These are phyloP conservation scores for Cryoendolithus antarcticus DNA, from an alignment of 2,329 filamentous ascomycete species.

Conservation along the genomic window DNA sequence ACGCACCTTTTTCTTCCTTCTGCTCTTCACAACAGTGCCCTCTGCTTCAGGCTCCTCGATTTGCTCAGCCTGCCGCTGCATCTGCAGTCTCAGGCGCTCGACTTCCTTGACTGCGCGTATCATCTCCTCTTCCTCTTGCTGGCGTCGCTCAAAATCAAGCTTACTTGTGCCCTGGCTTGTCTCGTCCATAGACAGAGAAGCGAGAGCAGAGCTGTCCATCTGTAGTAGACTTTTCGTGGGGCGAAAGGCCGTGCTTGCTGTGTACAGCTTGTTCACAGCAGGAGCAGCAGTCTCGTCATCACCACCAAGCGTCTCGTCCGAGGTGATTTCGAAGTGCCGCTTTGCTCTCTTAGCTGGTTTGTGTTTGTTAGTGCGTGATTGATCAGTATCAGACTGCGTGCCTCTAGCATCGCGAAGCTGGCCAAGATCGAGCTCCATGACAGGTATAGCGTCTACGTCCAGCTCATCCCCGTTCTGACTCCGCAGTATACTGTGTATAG, in stretches of 20 bases:
- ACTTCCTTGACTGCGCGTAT: slow-evolving; percentile 77
- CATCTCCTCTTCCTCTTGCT: slow-evolving; percentile 80
- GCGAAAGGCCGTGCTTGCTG: slow-evolving; percentile 7
- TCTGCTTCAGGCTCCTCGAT: slow-evolving; percentile 43
- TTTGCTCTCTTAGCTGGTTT: slow-evolving; percentile 16
- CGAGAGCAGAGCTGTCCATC: slow-evolving; percentile 76
- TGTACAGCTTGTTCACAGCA: slow-evolving; percentile 1
- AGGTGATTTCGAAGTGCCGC: slow-evolving; percentile 33
- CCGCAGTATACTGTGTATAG: slow-evolving; percentile 60
- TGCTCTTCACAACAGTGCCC: slow-evolving; percentile 49
- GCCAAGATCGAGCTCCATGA: slow-evolving; percentile 79
- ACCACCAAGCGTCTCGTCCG: slow-evolving; percentile 35
- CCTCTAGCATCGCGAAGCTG: slow-evolving; percentile 8
- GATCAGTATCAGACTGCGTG: slow-evolving; percentile 5
- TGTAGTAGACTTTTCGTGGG: slow-evolving; percentile 54
- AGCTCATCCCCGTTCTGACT: slow-evolving; percentile 62
- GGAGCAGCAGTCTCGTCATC: slow-evolving; percentile 12
- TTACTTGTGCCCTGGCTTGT: slow-evolving; percentile 19
- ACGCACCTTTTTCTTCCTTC: slow-evolving; percentile 38
- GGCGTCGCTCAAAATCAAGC: slow-evolving; percentile 52
- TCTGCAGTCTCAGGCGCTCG: slow-evolving; percentile 72
- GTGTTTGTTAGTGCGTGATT: slow-evolving; percentile 3
- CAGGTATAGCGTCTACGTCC: slow-evolving; percentile 89
- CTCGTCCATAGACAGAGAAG: slow-evolving; percentile 56
- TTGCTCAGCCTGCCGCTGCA: slow-evolving; percentile 70